Evolutionary conservation across 2,329 filamentous ascomycete genomes (phyloP).

Genomic region (Parastagonospora nodorum): DNA sequence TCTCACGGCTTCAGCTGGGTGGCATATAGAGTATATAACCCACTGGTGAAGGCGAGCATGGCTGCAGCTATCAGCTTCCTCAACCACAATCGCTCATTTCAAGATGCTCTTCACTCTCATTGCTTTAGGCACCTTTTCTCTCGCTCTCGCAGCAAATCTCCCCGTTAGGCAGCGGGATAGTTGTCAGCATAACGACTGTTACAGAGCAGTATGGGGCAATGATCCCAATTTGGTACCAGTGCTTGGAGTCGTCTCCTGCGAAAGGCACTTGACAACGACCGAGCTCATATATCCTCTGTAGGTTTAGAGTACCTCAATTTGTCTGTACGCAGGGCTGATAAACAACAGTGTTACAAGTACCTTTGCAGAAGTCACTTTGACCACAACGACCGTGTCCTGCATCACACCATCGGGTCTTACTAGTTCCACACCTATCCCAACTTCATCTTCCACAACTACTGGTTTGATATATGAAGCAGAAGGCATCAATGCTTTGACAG

Average conservation of each 20-base stretch:
- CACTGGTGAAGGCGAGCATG: too few relatives aligned
- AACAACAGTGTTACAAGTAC: constrained; percentile 3
- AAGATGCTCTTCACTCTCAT: constrained; percentile 27
- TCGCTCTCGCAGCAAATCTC: constrained; percentile 21
- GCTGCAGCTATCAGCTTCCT: background rate
- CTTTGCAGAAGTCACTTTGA: constrained; percentile 1
- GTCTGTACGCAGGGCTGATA: too few relatives aligned
- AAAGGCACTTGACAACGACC: constrained; percentile 31
- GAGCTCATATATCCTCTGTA: constrained; percentile 32
- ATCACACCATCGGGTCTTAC: background rate
- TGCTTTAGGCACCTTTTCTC: constrained; percentile 9
- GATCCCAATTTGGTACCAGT: constrained; percentile 15
- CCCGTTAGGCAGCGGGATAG: constrained; percentile 23
- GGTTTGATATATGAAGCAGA: background rate
- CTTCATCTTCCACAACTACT: background rate
- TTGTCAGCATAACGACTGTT: constrained; percentile 31
- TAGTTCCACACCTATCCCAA: background rate
- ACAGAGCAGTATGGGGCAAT: constrained; percentile 30
- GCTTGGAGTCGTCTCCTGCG: constrained; percentile 24
- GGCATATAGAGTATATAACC: background rate
- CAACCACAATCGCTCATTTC: background rate
- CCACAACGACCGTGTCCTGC: constrained; percentile 15
- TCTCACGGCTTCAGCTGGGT: background rate
- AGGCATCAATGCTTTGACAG: background rate
- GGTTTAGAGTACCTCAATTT: background rate